phyloP scores from a whole-genome alignment of 345 rosid genomes.

The Corchorus capsularis region DNA sequence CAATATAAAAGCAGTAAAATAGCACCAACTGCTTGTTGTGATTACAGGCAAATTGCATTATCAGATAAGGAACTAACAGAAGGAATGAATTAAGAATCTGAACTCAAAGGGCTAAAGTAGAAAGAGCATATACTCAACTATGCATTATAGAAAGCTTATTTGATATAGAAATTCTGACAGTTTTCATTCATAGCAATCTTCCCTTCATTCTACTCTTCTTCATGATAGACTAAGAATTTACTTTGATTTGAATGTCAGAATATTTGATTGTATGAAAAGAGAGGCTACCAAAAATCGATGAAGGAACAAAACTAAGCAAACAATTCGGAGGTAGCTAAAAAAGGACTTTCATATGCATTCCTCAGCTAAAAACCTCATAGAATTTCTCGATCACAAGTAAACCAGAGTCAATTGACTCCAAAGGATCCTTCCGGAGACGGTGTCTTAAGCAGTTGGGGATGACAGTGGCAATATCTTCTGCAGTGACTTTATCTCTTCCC shows the following conservation, averaged over 20 bases:
- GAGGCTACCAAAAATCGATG: neutral
- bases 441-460: conserved; percentile 97
- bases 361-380: conserved; percentile 82
- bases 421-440: conserved; percentile 92
- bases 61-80: neutral
- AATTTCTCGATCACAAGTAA: conserved; percentile 84
- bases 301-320: neutral
- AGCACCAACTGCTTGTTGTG: neutral
- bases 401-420: conserved; percentile 96
- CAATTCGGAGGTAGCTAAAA: conserved; percentile 10
- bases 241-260: neutral
- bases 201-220: conserved; percentile 6
- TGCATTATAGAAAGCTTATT: neutral
- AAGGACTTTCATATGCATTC: neutral
- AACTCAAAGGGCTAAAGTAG: neutral
- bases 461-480: conserved; percentile 96
- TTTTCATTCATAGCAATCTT: conserved; percentile 9
- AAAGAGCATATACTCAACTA: neutral
- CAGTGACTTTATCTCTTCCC: conserved; percentile 73
- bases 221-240: conserved; percentile 1
- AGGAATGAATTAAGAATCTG: neutral
- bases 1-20: neutral
- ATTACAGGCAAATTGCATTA: neutral
- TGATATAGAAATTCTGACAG: neutral
- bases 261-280: conserved; percentile 6